Evolutionary conservation across 176 grass and related monocot species (phyloP), one percentile per base, ranked within the genome.

Genomic region (Cenchrus americanus): DNA sequence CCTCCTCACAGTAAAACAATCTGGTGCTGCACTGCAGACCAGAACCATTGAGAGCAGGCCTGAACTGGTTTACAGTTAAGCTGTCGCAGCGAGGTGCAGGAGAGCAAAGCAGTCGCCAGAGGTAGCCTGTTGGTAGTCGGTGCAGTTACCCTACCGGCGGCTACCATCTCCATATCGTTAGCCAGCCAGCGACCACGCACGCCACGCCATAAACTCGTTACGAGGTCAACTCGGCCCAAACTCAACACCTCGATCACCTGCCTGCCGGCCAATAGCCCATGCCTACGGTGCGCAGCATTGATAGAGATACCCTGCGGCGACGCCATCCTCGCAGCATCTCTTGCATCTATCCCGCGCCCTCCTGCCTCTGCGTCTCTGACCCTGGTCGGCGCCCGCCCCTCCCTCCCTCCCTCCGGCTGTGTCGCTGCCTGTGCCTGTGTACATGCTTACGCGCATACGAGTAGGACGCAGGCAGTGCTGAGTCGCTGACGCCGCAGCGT

Each of bases 51-150:
- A 79, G 74, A 62, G 24, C 32, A 64, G 55, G n/a, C 71, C 26
- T 58, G 78, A 21, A 69, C 68, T 59, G 24, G 59, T 59, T 51
- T 89, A 76, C 78, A 86, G 78, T 82, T 81, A 89, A 77, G 79
- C 83, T 76, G 83, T 74, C 62, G 67, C 75, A 48, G 58, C 26
- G 46, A 24, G 83, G 52, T 14, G 73, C 73, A 5, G 63, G n/a
- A 14, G 4, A 9, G 7, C 43, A 41, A 14, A 8, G 55, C 37
- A 69, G 49, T 5, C 24, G 55, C 66, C 63, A 69, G 47, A 69
- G 47, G 3, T 54, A 53, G 49, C 27, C 54, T 54, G 14, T 76
- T 55, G 34, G 27, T 30, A 23, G 51, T 5, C 4, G 48, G 68
- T 34, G 53, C 48, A 24, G 81, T 50, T 50, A 64, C 44, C 69